phyloP scores from a whole-genome alignment of 441 rosid species.

The Bruguiera hainesii region DNA sequence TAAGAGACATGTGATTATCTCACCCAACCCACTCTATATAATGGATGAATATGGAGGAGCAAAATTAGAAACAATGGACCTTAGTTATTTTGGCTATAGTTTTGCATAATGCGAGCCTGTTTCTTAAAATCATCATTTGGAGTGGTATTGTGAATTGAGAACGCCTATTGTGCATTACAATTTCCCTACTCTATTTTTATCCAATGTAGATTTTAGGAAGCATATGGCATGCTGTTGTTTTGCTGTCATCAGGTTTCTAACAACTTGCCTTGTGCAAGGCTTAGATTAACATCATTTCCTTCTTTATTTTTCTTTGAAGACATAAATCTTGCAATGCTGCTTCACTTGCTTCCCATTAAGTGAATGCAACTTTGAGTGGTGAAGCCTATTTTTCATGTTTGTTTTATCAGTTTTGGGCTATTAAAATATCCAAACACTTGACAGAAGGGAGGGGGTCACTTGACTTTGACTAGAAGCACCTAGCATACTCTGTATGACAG shows the following conservation, averaged over 20 bases:
- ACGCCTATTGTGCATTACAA: not conserved
- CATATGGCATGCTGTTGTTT: not conserved
- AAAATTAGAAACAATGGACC: not conserved
- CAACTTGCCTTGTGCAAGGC: not conserved
- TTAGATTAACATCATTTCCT: no score
- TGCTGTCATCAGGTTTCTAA: not conserved
- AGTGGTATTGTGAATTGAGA: not conserved
- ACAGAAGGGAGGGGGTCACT: no score
- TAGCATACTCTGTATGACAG: no score
- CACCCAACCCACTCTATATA: not conserved
- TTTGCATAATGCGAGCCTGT: constrained; percentile 2
- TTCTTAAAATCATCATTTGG: not conserved
- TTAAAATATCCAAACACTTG: no score
- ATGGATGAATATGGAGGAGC: not conserved
- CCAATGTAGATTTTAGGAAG: not conserved
- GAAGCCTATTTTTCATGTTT: no score
- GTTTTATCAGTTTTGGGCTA: no score
- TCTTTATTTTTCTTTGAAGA: no score
- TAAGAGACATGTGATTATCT: not conserved
- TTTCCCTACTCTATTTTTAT: not conserved
- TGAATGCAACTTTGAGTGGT: no score
- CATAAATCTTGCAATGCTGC: no score
- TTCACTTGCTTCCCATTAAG: no score
- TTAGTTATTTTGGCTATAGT: not conserved
- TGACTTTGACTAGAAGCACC: no score